phyloP scores from a whole-genome alignment of 1,284 basidiomycete genomes.

The Neonothopanus nambi region DNA sequence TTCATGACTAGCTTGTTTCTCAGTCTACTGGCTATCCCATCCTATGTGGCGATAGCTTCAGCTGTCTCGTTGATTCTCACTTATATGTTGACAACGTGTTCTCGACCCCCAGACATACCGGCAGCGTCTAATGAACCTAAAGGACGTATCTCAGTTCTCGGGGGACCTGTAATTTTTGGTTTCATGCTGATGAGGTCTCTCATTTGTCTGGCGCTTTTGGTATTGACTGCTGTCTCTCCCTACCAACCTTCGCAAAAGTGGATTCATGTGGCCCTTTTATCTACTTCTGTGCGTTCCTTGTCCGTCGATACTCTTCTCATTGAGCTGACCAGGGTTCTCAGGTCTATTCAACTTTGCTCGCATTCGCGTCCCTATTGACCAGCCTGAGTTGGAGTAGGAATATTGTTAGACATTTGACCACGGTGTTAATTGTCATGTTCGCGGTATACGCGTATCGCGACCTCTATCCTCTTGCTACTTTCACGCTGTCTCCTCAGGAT shows the following conservation, averaged over 20 bases:
- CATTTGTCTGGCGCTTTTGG: constrained; percentile 1
- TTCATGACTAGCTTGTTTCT: not conserved
- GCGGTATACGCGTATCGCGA: constrained; percentile 52
- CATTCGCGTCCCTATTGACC: constrained; percentile 5
- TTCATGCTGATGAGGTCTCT: constrained; percentile 1
- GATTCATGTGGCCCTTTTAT: not conserved
- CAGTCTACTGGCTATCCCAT: not conserved
- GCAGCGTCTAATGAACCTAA: too few relatives aligned
- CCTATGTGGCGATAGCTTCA: constrained; percentile 4
- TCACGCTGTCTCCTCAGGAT: constrained; percentile 23
- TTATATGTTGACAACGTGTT: not conserved
- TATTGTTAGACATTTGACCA: constrained; percentile 17
- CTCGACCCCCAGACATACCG: not conserved
- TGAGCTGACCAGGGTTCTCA: not conserved
- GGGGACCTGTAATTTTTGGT: constrained; percentile 8
- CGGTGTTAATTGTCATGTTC: constrained; percentile 15
- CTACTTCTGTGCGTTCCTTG: constrained; percentile 2
- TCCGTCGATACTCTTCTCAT: not conserved
- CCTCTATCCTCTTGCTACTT: constrained; percentile 53
- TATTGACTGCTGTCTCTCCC: not conserved
- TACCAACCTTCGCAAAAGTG: not conserved
- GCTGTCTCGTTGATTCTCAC: constrained; percentile 2
- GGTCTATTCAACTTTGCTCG: constrained; percentile 7
- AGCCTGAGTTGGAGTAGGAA: constrained; percentile 11
- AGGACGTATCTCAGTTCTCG: constrained; percentile 2